phyloP scores from a whole-genome alignment of 192 early-diverging fungal species.

The Gigaspora rosea region DNA sequence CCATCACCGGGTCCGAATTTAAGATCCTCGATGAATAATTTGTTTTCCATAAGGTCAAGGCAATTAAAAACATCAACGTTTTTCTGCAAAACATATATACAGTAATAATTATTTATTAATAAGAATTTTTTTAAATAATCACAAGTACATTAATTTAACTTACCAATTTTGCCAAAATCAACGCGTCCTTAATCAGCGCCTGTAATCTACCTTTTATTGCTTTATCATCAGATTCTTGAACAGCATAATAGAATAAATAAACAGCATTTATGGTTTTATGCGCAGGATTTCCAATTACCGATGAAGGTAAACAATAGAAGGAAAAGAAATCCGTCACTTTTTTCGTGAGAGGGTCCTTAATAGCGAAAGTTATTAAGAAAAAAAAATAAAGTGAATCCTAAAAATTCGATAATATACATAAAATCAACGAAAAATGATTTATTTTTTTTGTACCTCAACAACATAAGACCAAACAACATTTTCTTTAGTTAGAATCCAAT shows the following conservation, averaged over 20 bases:
- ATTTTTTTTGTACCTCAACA: conserved; percentile 63
- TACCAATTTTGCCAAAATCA: conserved; percentile 67
- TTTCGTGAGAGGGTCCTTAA: conserved; percentile 54
- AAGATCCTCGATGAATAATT: conserved; percentile 73
- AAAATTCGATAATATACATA: background rate
- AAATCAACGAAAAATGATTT: background rate
- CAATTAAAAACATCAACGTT: conserved; percentile 96
- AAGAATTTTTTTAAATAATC: no score
- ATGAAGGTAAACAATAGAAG: conserved; percentile 95
- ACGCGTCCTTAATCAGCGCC: conserved; percentile 73
- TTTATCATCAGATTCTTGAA: conserved; percentile 46
- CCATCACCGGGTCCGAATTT: conserved; percentile 95
- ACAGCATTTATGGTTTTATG: conserved; percentile 84
- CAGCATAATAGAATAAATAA: conserved; percentile 94
- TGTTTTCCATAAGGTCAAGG: conserved; percentile 91
- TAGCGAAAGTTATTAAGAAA: background rate
- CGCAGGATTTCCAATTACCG: conserved; percentile 74
- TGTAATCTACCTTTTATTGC: conserved; percentile 56
- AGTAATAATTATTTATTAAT: no score
- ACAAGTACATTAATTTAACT: no score
- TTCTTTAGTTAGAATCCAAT: conserved; percentile 86
- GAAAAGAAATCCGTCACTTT: conserved; percentile 88
- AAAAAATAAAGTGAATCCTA: no score
- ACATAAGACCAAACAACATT: conserved; percentile 93
- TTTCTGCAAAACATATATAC: conserved; percentile 37